phyloP scores from a whole-genome alignment of 2,329 filamentous ascomycete species.

The Mycosphaerella arachidis region DNA sequence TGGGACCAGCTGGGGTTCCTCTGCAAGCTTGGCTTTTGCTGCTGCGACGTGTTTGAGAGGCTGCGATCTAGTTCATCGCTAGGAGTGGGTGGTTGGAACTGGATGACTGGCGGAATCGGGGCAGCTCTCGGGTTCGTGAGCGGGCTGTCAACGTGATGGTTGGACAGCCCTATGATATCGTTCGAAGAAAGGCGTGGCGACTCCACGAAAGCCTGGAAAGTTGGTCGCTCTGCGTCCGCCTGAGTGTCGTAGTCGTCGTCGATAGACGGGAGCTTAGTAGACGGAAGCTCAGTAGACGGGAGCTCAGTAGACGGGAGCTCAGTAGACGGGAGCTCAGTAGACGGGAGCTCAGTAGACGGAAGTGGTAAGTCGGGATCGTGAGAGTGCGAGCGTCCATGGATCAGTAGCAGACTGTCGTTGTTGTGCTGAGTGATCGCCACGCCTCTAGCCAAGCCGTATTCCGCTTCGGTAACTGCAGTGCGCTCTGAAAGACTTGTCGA shows the following conservation, averaged over 20 bases:
- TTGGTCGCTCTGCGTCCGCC: conserved; percentile 6
- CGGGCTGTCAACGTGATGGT: conserved; percentile 48
- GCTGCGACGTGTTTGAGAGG: conserved; percentile 20
- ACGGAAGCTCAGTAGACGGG: not conserved
- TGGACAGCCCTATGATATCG: conserved; percentile 11
- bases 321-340: too few relatives aligned
- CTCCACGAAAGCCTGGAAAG: conserved; percentile 18
- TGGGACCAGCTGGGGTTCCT: conserved; percentile 40
- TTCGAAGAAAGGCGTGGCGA: conserved; percentile 7
- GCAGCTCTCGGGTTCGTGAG: conserved; percentile 56
- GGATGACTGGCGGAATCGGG: conserved; percentile 53
- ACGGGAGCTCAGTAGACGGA: not conserved
- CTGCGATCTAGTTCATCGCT: conserved; percentile 42
- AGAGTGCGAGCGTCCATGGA: conserved; percentile 45
- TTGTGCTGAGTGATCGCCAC: conserved; percentile 60
- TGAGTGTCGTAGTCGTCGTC: conserved; percentile 1
- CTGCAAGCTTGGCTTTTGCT: conserved; percentile 14
- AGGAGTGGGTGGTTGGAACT: conserved; percentile 54
- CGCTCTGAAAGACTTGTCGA: conserved; percentile 27
- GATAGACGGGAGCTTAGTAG: not conserved
- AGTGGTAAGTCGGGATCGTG: not conserved
- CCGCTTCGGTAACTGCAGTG: conserved; percentile 33
- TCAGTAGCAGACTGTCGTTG: conserved; percentile 59
- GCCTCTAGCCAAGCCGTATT: conserved; percentile 59
- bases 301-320: not conserved